phyloP scores from a whole-genome alignment of 441 rosid species.

The Melastoma candidum region DNA sequence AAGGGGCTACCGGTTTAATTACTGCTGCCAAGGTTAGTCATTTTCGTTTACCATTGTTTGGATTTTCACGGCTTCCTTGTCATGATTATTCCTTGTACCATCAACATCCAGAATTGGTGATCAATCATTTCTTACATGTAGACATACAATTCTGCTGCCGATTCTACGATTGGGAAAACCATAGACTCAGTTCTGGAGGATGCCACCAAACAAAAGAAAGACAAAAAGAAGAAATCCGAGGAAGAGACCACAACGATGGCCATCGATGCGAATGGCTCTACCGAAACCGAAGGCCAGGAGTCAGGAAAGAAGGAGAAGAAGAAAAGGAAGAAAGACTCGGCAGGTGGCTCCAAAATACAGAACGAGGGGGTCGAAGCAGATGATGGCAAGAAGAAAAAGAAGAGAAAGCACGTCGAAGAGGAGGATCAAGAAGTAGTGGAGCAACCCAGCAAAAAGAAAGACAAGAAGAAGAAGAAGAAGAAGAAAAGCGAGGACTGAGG shows the following conservation, averaged over 20 bases:
- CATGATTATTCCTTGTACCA: too few species aligned
- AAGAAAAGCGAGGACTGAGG: too few species aligned
- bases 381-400: background rate
- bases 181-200: conserved; percentile 10
- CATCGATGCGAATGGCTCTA: conserved; percentile 17
- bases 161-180: conserved; percentile 46
- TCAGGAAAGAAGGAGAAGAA: conserved; percentile 31
- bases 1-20: conserved; percentile 50
- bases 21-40: conserved; percentile 67
- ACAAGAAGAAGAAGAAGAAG: too few species aligned
- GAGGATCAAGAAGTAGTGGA: too few species aligned
- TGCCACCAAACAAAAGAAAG: conserved; percentile 24
- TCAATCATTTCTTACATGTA: conserved; percentile 18
- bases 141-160: conserved; percentile 75
- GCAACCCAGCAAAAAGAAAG: too few species aligned
- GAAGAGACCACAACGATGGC: conserved; percentile 15
- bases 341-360: background rate
- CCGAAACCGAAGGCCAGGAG: conserved; percentile 23
- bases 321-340: conserved; percentile 33
- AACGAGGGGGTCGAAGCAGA: conserved; percentile 4
- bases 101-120: too few species aligned
- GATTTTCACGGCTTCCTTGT: too few species aligned
- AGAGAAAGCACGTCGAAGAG: too few species aligned
- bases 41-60: background rate
- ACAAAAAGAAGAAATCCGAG: conserved; percentile 30